phyloP scores from a whole-genome alignment of 108 stramenopile genomes.

The Nitzschia inconspicua region DNA sequence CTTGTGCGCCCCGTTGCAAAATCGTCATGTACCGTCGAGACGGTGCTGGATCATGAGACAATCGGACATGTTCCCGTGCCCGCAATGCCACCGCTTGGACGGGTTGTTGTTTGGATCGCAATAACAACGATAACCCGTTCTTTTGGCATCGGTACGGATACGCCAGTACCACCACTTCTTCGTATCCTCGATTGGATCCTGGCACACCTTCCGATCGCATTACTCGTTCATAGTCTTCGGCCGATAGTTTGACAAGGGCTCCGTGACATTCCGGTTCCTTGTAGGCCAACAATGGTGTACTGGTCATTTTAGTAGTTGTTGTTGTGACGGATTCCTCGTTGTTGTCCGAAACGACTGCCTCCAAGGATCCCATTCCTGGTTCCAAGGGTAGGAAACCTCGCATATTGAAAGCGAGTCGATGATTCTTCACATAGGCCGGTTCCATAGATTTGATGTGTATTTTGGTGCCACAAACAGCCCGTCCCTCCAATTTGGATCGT shows the following conservation, averaged over 20 bases:
- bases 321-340: too few relatives aligned
- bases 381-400: conserved; percentile 51
- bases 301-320: too few relatives aligned
- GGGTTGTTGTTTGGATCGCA: conserved; percentile 7
- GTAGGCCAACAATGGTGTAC: conserved; percentile 33
- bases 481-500: conserved; percentile 39
- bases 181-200: conserved; percentile 29
- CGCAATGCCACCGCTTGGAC: conserved; percentile 49
- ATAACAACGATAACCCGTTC: too few relatives aligned
- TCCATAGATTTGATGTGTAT: conserved; percentile 34
- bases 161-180: conserved; percentile 39
- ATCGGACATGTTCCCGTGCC: conserved; percentile 35
- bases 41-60: conserved; percentile 36
- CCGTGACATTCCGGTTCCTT: conserved; percentile 51
- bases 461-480: conserved; percentile 34
- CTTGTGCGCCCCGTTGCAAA: conserved; percentile 40
- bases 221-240: conserved; percentile 49
- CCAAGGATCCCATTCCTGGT: conserved; percentile 52
- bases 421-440: conserved; percentile 32
- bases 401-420: conserved; percentile 56
- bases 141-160: conserved; percentile 34
- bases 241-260: conserved; percentile 35
- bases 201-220: conserved; percentile 50
- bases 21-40: conserved; percentile 52
- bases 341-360: conserved; percentile 21